Percentiles rank a stretch among this genome's conserved stretches.
Evolutionary conservation across 1,284 basidiomycete genomes (phyloP).

Genomic region (Caloboletus firmus): DNA sequence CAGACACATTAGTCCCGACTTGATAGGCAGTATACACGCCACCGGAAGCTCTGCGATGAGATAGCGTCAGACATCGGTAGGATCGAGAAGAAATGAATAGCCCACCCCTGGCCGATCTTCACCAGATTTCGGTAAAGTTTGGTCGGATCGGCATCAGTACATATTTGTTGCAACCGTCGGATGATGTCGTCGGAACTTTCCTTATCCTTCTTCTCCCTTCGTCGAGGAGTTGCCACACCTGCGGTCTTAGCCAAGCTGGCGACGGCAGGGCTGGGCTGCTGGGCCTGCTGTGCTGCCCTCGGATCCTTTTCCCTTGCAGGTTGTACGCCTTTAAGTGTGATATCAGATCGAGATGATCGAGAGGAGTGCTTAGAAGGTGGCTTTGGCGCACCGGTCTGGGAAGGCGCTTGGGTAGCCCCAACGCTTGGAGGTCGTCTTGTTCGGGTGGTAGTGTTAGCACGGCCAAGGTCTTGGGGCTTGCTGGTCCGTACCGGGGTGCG

Average conservation of each 20-base stretch:
- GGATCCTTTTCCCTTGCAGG: constrained; percentile 37
- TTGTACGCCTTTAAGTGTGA: constrained; percentile 46
- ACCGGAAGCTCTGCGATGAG: constrained; percentile 76
- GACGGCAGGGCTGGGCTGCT: constrained; percentile 45
- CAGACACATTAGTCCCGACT: constrained; percentile 88
- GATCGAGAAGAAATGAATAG: constrained; percentile 12
- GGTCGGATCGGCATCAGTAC: constrained; percentile 96
- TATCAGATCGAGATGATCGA: constrained; percentile 54
- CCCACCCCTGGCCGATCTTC: constrained; percentile 97
- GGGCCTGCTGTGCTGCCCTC: constrained; percentile 40
- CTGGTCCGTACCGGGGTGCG: constrained; percentile 56
- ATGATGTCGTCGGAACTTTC: constrained; percentile 90
- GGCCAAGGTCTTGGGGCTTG: constrained; percentile 54
- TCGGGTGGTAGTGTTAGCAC: constrained; percentile 64
- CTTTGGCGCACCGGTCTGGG: constrained; percentile 37
- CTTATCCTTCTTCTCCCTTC: constrained; percentile 85
- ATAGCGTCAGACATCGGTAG: constrained; percentile 1
- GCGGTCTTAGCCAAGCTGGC: constrained; percentile 62
- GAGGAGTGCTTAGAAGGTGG: constrained; percentile 48
- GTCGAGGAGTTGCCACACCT: constrained; percentile 73
- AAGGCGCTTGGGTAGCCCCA: constrained; percentile 18
- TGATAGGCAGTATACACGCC: constrained; percentile 99
- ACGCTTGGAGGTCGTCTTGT: constrained; percentile 33
- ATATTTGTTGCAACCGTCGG: constrained; percentile 88
- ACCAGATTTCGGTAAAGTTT: constrained; percentile 88